Evolutionary conservation across 2,329 filamentous ascomycete genomes (phyloP).

Genomic region (Monosporascus cannonballus): DNA sequence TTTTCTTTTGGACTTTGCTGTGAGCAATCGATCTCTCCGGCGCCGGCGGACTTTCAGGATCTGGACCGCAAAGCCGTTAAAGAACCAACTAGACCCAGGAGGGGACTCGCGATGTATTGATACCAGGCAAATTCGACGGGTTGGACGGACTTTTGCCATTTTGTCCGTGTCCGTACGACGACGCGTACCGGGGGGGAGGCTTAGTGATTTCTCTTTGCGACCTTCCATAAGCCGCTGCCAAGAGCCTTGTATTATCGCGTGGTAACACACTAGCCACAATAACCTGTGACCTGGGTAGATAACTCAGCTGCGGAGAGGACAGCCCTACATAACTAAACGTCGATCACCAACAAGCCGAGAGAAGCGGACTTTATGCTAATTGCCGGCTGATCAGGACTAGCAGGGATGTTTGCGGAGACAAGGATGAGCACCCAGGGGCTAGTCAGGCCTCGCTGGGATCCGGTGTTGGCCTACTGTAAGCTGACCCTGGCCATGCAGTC

Average conservation of each 20-base stretch:
- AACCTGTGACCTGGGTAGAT: neutral
- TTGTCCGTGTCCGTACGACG: constrained; percentile 9
- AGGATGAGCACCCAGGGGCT: neutral
- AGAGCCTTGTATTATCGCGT: neutral
- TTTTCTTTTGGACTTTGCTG: neutral
- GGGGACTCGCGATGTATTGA: constrained; percentile 4
- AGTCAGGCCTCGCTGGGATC: neutral
- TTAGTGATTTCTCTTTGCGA: neutral
- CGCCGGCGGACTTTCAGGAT: constrained; percentile 16
- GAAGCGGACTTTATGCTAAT: neutral
- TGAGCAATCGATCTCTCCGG: constrained; percentile 4
- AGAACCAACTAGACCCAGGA: constrained; percentile 1
- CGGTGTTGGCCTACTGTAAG: neutral
- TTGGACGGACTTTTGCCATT: constrained; percentile 12
- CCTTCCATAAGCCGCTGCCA: neutral
- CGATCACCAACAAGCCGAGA: neutral
- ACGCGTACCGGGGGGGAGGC: neutral
- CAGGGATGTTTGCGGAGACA: neutral
- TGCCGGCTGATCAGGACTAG: neutral
- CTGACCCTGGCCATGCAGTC: neutral
- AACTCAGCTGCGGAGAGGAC: too few relatives aligned
- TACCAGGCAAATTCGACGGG: neutral
- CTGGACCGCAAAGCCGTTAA: constrained; percentile 9
- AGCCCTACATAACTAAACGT: too few relatives aligned
- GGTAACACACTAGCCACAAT: neutral